A percentile compares a stretch with the other conserved stretches of the same genome.
These are phyloP conservation scores for Massarina eburnea DNA, from an alignment of 2,329 filamentous ascomycete species.

Conservation along the genomic window DNA sequence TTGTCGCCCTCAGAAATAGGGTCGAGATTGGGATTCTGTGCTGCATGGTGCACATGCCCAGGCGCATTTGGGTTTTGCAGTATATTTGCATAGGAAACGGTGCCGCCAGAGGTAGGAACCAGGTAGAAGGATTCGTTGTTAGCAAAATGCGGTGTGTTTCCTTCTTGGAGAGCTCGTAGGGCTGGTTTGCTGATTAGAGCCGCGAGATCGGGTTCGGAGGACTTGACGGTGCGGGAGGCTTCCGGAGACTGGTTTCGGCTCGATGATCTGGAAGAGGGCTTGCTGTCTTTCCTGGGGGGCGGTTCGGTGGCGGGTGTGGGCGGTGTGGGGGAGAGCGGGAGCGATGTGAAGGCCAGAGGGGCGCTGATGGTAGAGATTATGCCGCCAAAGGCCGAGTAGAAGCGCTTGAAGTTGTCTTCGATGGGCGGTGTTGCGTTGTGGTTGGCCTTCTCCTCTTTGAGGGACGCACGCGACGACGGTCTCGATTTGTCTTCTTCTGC, in stretches of 20 bases:
- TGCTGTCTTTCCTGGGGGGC: conserved; percentile 24
- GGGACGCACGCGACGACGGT: conserved; percentile 11
- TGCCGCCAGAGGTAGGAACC: conserved; percentile 87
- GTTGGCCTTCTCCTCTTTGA: conserved; percentile 14
- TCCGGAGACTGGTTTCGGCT: conserved; percentile 30
- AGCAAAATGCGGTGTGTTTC: conserved; percentile 57
- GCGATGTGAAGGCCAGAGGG: conserved; percentile 86
- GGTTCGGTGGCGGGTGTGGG: conserved; percentile 25
- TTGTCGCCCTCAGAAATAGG: conserved; percentile 46
- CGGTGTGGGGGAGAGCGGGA: conserved; percentile 63
- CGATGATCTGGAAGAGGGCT: conserved; percentile 21
- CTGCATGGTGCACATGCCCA: conserved; percentile 39
- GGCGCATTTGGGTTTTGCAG: conserved; percentile 48
- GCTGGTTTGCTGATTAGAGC: conserved; percentile 85
- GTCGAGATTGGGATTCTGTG: conserved; percentile 49
- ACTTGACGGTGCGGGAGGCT: conserved; percentile 35
- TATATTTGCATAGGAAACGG: conserved; percentile 90
- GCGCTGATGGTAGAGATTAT: conserved; percentile 88
- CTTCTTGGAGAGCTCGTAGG: conserved; percentile 73
- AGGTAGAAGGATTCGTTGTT: conserved; percentile 77
- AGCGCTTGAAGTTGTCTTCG: conserved; percentile 83
- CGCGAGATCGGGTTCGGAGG: conserved; percentile 72
- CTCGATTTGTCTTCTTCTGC: conserved; percentile 20
- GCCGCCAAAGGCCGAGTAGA: conserved; percentile 89
- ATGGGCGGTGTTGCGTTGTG: conserved; percentile 28